phyloP scores from a whole-genome alignment of 1,139 yeast species.

The Nematodospora anomalae region DNA sequence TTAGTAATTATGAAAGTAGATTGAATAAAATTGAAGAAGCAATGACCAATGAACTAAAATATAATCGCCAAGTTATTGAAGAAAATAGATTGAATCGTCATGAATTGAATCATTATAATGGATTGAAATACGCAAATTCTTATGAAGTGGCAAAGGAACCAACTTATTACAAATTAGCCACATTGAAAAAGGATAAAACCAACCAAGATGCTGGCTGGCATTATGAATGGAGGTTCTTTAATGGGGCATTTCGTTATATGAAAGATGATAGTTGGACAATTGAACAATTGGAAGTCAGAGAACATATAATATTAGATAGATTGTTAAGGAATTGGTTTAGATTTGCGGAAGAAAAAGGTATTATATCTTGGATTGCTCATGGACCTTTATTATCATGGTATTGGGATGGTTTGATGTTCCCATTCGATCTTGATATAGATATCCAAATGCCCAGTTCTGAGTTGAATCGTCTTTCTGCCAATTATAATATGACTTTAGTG shows the following conservation, averaged over 20 bases:
- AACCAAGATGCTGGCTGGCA: constrained; percentile 41
- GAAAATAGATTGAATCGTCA: constrained; percentile 19
- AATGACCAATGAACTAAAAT: constrained; percentile 28
- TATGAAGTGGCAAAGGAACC: constrained; percentile 21
- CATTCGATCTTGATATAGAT: constrained; percentile 38
- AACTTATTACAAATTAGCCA: constrained; percentile 37
- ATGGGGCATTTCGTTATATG: constrained; percentile 27
- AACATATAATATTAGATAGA: constrained; percentile 32
- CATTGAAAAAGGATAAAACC: constrained; percentile 25
- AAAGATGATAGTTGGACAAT: constrained; percentile 24
- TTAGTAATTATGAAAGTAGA: constrained; percentile 28
- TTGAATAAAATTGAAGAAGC: constrained; percentile 20
- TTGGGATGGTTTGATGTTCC: constrained; percentile 40
- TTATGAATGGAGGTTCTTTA: constrained; percentile 41
- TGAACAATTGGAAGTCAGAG: constrained; percentile 29
- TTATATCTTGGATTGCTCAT: constrained; percentile 51
- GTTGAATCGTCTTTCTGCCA: constrained; percentile 28
- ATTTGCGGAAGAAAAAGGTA: constrained; percentile 37
- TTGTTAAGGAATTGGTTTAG: constrained; percentile 35
- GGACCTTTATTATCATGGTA: constrained; percentile 49
- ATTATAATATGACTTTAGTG: constrained; percentile 39
- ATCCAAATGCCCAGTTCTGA: constrained; percentile 40
- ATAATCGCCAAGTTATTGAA: constrained; percentile 16
- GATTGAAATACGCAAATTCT: constrained; percentile 23
- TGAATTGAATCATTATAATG: constrained; percentile 27